Evolutionary conservation across 1,139 yeast genomes (phyloP), one percentile per base, ranked within the genome.

Genomic region (Blastobotrys proliferans): DNA sequence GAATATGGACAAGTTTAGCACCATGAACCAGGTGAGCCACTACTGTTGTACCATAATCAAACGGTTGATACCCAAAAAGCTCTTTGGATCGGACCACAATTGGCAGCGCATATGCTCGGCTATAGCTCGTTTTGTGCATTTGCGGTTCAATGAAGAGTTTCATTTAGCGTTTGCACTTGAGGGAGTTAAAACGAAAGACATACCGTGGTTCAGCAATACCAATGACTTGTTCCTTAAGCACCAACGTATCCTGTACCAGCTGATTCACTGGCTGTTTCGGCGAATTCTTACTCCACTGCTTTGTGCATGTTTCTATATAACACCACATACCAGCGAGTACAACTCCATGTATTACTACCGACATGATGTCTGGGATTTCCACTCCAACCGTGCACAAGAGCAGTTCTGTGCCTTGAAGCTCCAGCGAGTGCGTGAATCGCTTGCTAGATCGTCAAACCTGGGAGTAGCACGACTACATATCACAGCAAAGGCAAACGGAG

Each of bases 281-380:
- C 41, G 42, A 0, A 69, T 80, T 41, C 50, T 86, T 1, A 67
- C 73, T 6, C 69, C 68, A 11, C 51, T 86, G 1, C 51, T 85
- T 0, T 61, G 68, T 0, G 61, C 73, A 0, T 78, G 76, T 54
- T 90, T 90, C 70, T 82, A 83, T 56, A 79, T 83, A 2, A 79
- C 92, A 0, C 82, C 79, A 9, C 42, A 60, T 43, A 24, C 51
- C 49, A 35, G 80, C 1, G 70, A 73, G 3, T 57, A 65, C 5
- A 55, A 51, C 35, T 57, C 64, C 4, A 49, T 74, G 0, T 50
- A 70, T 1, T 86, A 70, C 57, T 86, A 74, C 55, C 73, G 82
- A 11, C 88, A 80, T 41, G 68, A 64, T 21, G 61, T 66, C 0
- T 90, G 97, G 96, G 55, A 54, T 6, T 45, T 45, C 10, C 56